These are phyloP conservation scores for Colletotrichum plurivorum DNA, from an alignment of 2,329 filamentous ascomycete genomes.

Conservation along the genomic window DNA sequence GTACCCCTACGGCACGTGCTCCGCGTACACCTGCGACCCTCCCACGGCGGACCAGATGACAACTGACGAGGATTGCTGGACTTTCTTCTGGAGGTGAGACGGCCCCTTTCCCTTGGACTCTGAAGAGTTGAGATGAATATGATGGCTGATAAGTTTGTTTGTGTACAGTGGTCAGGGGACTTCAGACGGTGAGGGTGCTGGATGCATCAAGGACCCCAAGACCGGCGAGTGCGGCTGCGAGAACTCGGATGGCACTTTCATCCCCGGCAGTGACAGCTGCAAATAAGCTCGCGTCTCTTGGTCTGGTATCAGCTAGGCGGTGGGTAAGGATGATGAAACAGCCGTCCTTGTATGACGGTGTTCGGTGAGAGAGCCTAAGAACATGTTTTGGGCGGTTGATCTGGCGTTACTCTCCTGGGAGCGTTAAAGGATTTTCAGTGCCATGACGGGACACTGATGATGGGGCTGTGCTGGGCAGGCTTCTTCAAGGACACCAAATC, in stretches of 20 bases:
- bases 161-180: conserved; percentile 14
- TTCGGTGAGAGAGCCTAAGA: too few species aligned
- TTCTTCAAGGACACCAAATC: too few species aligned
- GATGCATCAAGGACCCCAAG: conserved; percentile 36
- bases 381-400: too few species aligned
- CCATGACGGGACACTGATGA: too few species aligned
- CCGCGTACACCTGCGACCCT: conserved; percentile 31
- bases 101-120: too few species aligned
- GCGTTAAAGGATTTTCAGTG: too few species aligned
- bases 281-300: neutral
- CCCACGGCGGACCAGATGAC: conserved; percentile 27
- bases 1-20: conserved; percentile 36
- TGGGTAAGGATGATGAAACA: neutral
- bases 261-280: conserved; percentile 31
- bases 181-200: conserved; percentile 15
- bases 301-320: too few species aligned
- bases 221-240: conserved; percentile 37
- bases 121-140: too few species aligned
- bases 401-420: too few species aligned
- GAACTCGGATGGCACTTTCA: conserved; percentile 36
- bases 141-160: neutral
- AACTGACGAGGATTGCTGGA: conserved; percentile 34
- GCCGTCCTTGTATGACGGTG: neutral
- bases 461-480: too few species aligned
- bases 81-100: conserved; percentile 39